Evolutionary conservation across 306 rosid genomes (phyloP).

Genomic region (Crataegus laevigata): DNA sequence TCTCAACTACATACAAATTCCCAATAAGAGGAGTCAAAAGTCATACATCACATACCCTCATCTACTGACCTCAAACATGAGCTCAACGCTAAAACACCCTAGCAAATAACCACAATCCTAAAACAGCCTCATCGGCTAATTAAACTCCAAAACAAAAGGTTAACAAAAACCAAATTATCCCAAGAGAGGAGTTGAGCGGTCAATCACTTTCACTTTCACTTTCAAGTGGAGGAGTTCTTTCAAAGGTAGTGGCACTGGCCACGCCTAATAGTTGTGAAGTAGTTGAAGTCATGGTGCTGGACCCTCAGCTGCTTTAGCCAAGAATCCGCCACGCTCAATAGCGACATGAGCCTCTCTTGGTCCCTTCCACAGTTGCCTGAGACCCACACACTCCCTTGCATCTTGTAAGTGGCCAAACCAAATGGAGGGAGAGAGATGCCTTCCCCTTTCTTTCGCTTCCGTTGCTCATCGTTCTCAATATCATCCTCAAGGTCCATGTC

Average conservation of each 20-base stretch:
- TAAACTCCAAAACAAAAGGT: neutral
- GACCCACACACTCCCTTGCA: constrained; percentile 83
- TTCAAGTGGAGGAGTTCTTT: neutral
- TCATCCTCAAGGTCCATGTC: constrained; percentile 67
- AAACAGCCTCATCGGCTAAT: neutral
- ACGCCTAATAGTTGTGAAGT: constrained; percentile 53
- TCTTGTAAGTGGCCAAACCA: constrained; percentile 89
- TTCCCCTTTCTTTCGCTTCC: constrained; percentile 60
- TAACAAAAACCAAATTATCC: neutral
- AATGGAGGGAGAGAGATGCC: constrained; percentile 58
- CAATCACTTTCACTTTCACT: constrained; percentile 23
- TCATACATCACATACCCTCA: neutral
- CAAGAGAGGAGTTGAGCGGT: constrained; percentile 2
- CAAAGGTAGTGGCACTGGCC: constrained; percentile 21
- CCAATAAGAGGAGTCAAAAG: constrained; percentile 12
- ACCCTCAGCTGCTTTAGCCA: constrained; percentile 92
- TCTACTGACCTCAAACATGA: neutral
- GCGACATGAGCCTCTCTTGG: constrained; percentile 58
- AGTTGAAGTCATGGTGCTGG: constrained; percentile 88
- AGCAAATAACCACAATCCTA: neutral
- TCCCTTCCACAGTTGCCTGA: constrained; percentile 75
- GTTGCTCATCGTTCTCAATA: constrained; percentile 12
- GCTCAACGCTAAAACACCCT: constrained; percentile 11
- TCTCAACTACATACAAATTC: constrained; percentile 9
- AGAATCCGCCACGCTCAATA: constrained; percentile 80